phyloP scores from a whole-genome alignment of 2,329 filamentous ascomycete genomes.

The Fusarium domesticum region DNA sequence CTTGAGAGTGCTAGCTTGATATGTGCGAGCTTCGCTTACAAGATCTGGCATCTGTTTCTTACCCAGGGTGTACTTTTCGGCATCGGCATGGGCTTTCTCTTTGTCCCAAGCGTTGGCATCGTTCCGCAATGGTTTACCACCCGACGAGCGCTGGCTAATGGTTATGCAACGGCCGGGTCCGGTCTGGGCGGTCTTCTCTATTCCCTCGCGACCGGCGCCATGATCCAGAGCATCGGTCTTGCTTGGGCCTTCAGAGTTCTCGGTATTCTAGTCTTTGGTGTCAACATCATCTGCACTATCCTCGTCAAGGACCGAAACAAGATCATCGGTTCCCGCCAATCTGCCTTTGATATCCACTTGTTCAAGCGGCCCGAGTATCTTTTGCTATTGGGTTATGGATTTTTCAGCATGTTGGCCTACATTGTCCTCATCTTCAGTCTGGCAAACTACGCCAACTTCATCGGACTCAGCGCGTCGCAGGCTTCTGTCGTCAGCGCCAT shows the following conservation, averaged over 20 bases:
- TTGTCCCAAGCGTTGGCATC: conserved; percentile 65
- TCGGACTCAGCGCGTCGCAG: conserved; percentile 65
- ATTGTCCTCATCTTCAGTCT: conserved; percentile 74
- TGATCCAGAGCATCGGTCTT: conserved; percentile 63
- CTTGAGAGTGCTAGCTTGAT: conserved; percentile 65
- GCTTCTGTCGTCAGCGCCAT: conserved; percentile 70
- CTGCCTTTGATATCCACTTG: conserved; percentile 62
- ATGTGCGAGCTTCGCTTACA: conserved; percentile 63
- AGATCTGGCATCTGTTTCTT: conserved; percentile 74
- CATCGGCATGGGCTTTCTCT: conserved; percentile 74
- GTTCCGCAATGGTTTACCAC: conserved; percentile 73
- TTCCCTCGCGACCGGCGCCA: conserved; percentile 63
- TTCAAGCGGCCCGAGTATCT: conserved; percentile 62
- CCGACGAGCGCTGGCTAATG: conserved; percentile 66
- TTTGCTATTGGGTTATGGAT: conserved; percentile 64
- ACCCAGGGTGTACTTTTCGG: conserved; percentile 74
- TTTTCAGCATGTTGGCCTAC: conserved; percentile 71
- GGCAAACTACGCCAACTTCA: conserved; percentile 66
- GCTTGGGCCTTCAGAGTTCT: conserved; percentile 66
- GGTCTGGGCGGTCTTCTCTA: conserved; percentile 73
- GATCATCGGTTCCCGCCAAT: conserved; percentile 62
- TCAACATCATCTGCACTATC: conserved; percentile 61
- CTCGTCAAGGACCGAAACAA: conserved; percentile 71
- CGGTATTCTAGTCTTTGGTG: conserved; percentile 60
- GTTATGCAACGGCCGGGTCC: conserved; percentile 64